Evolutionary conservation across 2,329 filamentous ascomycete genomes (phyloP).

Genomic region (Zymoseptoria ardabiliae): DNA sequence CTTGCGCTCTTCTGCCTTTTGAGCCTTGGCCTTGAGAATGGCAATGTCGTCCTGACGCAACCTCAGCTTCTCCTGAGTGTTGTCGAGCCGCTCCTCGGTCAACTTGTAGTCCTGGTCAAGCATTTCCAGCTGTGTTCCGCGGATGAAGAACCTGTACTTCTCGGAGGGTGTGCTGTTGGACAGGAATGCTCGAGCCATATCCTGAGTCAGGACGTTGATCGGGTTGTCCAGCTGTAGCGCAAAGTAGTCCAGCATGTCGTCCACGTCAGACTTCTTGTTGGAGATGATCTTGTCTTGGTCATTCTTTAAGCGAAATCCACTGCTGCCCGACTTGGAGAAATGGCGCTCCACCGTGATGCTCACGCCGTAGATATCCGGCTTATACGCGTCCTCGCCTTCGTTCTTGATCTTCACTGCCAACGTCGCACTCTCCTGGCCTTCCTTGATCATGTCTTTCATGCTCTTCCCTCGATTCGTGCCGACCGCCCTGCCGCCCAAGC

Average conservation of each 20-base stretch:
- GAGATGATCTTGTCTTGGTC: conserved; percentile 64
- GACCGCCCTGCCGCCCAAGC: conserved; percentile 88
- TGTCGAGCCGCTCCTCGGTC: conserved; percentile 70
- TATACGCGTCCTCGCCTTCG: conserved; percentile 74
- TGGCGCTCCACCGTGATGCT: conserved; percentile 86
- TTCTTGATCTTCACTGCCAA: conserved; percentile 88
- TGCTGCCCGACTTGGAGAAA: conserved; percentile 64
- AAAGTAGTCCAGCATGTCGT: conserved; percentile 90
- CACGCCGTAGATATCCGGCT: conserved; percentile 72
- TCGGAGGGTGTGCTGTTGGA: conserved; percentile 72
- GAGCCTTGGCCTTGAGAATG: conserved; percentile 49
- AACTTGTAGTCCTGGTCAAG: conserved; percentile 86
- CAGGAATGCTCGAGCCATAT: conserved; percentile 88
- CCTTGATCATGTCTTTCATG: conserved; percentile 84
- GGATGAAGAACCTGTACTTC: conserved; percentile 95
- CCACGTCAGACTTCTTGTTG: conserved; percentile 76
- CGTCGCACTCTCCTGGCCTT: conserved; percentile 66
- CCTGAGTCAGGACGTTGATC: conserved; percentile 90
- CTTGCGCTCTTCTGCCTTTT: conserved; percentile 58
- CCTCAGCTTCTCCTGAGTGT: conserved; percentile 57
- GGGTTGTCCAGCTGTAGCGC: conserved; percentile 94
- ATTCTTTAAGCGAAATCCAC: conserved; percentile 82
- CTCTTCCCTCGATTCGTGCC: conserved; percentile 87
- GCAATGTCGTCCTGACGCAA: conserved; percentile 57
- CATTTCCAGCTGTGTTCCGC: conserved; percentile 87